phyloP scores from a whole-genome alignment of 148 eudicot species.

The Linanthus parryae region DNA sequence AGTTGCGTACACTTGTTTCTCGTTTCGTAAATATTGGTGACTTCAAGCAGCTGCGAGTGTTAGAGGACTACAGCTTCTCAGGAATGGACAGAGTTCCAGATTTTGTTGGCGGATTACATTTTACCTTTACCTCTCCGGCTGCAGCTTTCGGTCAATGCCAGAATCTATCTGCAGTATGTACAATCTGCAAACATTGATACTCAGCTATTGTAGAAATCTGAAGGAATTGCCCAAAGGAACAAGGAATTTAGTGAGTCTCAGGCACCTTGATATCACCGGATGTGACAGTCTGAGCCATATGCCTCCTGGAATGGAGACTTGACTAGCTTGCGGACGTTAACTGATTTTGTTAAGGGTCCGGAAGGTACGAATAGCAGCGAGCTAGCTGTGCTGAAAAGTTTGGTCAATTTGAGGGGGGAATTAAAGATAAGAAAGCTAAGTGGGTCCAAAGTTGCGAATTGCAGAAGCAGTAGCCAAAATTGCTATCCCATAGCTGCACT shows the following conservation, averaged over 20 bases:
- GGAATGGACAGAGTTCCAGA: no score
- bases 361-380: no score
- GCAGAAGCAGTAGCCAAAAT: no score
- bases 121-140: slow-evolving; percentile 12
- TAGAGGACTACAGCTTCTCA: no score
- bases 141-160: not conserved
- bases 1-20: no score
- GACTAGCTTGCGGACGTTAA: slow-evolving; percentile 7
- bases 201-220: not conserved
- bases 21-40: no score
- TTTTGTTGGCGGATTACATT: slow-evolving; percentile 10
- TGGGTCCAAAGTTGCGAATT: no score
- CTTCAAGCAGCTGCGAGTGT: no score
- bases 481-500: no score
- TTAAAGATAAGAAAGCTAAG: no score
- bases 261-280: slow-evolving; percentile 8
- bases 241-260: slow-evolving; percentile 1
- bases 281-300: slow-evolving; percentile 1
- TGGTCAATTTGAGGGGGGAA: no score
- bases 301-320: slow-evolving; percentile 9
- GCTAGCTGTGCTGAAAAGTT: no score
- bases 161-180: slow-evolving; percentile 9
- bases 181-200: slow-evolving; percentile 10
- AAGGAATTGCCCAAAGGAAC: not conserved
- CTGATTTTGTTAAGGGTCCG: slow-evolving; percentile 12